A percentile compares a stretch with the other conserved stretches of the same genome.
These are phyloP conservation scores for Fusarium dlaminii DNA, from an alignment of 2,329 filamentous ascomycete species.

Conservation along the genomic window DNA sequence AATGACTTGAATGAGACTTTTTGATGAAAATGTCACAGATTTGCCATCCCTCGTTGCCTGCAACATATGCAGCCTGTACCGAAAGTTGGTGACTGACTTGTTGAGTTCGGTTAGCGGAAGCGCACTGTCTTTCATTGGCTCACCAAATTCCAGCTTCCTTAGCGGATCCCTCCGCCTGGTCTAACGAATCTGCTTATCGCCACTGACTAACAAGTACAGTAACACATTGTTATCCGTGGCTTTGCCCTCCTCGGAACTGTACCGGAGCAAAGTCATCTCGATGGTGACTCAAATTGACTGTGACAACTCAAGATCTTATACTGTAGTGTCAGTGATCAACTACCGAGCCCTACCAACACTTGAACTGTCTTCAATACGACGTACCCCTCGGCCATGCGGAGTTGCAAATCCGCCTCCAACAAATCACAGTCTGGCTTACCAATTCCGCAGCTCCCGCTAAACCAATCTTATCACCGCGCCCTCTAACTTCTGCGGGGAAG, in stretches of 20 bases:
- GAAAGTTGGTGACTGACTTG: background rate
- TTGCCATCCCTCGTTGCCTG: too few relatives aligned
- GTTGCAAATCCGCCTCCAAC: background rate
- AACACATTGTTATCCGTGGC: background rate
- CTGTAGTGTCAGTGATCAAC: background rate
- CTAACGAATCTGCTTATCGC: background rate
- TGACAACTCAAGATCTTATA: background rate
- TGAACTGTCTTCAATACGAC: background rate
- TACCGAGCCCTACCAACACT: background rate
- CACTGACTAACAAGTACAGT: background rate
- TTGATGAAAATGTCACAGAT: too few relatives aligned
- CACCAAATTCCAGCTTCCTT: background rate
- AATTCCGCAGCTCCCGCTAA: constrained; percentile 9
- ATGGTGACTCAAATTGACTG: too few relatives aligned
- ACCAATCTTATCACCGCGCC: background rate
- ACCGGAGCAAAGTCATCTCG: rapidly evolving
- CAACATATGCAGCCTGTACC: too few relatives aligned
- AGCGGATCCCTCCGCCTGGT: background rate
- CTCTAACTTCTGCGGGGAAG: constrained; percentile 31
- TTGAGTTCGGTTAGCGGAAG: background rate
- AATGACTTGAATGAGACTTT: background rate
- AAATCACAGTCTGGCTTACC: background rate
- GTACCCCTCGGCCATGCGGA: background rate
- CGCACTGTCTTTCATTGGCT: background rate
- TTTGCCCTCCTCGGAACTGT: background rate